phyloP scores from a whole-genome alignment of 2,329 filamentous ascomycete genomes.

The Cladophialophora exuberans region DNA sequence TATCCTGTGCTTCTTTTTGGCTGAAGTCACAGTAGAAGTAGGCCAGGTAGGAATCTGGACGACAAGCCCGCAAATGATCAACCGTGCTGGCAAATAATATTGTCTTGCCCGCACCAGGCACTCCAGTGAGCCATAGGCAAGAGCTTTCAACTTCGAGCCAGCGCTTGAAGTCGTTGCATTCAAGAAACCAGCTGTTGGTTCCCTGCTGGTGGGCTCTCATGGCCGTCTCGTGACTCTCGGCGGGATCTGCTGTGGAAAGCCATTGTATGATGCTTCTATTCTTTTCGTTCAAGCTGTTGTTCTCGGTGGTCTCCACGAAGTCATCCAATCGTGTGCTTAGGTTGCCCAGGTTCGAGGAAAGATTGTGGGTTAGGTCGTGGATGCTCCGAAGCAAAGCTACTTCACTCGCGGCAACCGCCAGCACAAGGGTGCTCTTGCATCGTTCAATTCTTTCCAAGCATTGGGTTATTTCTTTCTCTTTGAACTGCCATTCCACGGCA shows the following conservation, averaged over 20 bases:
- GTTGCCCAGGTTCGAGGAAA: neutral
- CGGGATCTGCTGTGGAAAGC: neutral
- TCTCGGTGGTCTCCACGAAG: neutral
- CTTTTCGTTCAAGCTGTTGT: neutral
- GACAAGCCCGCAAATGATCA: neutral
- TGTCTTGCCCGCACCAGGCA: neutral
- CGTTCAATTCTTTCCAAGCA: conserved; percentile 5
- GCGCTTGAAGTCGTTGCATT: neutral
- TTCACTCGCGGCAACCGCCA: neutral
- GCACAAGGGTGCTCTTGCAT: conserved; percentile 1
- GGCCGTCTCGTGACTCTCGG: conserved; percentile 1
- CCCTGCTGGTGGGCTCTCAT: neutral
- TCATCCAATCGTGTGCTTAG: neutral
- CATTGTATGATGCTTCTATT: neutral
- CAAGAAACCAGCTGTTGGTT: conserved; percentile 2
- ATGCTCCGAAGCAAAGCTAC: conserved; percentile 5
- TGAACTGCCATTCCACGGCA: conserved; percentile 4
- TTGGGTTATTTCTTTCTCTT: neutral
- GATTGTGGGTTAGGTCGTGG: neutral
- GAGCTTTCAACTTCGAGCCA: neutral
- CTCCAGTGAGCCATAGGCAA: neutral
- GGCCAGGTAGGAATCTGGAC: neutral
- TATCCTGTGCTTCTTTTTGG: neutral
- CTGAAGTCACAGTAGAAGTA: conserved; percentile 9
- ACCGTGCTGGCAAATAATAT: neutral